phyloP scores from a whole-genome alignment of 2,329 filamentous ascomycete species.

The Fusarium nelsonii region DNA sequence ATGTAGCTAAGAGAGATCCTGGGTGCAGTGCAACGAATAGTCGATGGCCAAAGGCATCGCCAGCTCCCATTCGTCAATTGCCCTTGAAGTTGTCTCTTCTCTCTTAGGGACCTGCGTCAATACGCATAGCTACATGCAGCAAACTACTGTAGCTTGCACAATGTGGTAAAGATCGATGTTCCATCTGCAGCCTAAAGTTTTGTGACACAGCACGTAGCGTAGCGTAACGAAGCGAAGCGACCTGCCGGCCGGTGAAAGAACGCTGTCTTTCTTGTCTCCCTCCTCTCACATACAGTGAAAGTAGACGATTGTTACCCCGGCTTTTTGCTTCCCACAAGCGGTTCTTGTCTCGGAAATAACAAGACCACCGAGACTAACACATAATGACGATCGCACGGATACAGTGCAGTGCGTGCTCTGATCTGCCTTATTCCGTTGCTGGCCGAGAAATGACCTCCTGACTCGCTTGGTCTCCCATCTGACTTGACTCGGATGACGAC shows the following conservation, averaged over 20 bases:
- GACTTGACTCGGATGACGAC: constrained; percentile 50
- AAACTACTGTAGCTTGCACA: constrained; percentile 38
- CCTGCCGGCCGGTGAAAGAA: constrained; percentile 28
- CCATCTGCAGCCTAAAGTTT: constrained; percentile 26
- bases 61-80: constrained; percentile 46
- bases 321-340: constrained; percentile 4
- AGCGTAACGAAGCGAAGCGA: constrained; percentile 16
- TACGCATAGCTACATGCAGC: constrained; percentile 30
- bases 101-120: constrained; percentile 46
- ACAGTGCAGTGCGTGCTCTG: constrained; percentile 1
- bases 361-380: background rate
- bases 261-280: constrained; percentile 28
- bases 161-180: constrained; percentile 39
- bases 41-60: constrained; percentile 14
- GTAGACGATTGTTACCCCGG: background rate
- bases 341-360: constrained; percentile 27
- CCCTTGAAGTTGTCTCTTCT: constrained; percentile 48
- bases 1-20: constrained; percentile 11
- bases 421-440: constrained; percentile 27
- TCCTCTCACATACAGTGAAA: background rate
- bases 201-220: constrained; percentile 33
- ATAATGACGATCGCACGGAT: background rate
- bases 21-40: constrained; percentile 7
- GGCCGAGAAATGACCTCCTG: constrained; percentile 45
- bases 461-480: constrained; percentile 45